Evolutionary conservation across 345 rosid species (phyloP), one percentile per base, ranked within the genome.

Genomic region (Populus deltoides): DNA sequence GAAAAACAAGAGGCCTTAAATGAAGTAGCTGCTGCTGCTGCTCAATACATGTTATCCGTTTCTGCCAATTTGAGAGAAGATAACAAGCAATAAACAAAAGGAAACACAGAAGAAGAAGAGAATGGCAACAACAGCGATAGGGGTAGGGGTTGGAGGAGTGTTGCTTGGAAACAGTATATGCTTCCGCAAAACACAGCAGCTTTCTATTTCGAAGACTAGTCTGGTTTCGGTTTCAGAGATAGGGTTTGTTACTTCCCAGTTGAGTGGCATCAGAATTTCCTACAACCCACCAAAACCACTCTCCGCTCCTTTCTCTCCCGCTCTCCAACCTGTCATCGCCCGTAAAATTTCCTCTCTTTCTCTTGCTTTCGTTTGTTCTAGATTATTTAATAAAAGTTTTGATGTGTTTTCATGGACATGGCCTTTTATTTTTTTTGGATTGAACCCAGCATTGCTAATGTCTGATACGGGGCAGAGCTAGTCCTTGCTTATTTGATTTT

Each of bases 261-360:
- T 91, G 53, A 45, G 84, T 12, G 98, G 98, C 80, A 75, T 91
- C 76, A 87, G 82, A 82, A 83, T 92, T 75, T 90, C 93, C 10
- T 66, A 80, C 45, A 69, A 66, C 74, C 67, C 72, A 1, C 74
- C 68, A 74, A 79, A 43, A 5, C 89, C 86, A 61, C 68, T 81
- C 72, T 77, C 89, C 70, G 45, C 85, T 39, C 82, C 87, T 87
- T 78, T 84, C 72, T 38, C 79, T 27, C 87, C 91, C 11, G 75
- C 83, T 77, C 77, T 89, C 62, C 92, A 83, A 73, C 95, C 97
- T 41, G 36, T 81, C 27, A 86, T 92, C 78, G 98, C 97, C n/a
- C 94, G 97, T 94, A 87, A 82, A 68, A 8, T 5, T 7, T 71
- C 8, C 73, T 71, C 69, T 68, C 43, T 49, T 6, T 57, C 39